phyloP scores from a whole-genome alignment of 1,284 basidiomycete genomes.

The Pholiota adiposa region DNA sequence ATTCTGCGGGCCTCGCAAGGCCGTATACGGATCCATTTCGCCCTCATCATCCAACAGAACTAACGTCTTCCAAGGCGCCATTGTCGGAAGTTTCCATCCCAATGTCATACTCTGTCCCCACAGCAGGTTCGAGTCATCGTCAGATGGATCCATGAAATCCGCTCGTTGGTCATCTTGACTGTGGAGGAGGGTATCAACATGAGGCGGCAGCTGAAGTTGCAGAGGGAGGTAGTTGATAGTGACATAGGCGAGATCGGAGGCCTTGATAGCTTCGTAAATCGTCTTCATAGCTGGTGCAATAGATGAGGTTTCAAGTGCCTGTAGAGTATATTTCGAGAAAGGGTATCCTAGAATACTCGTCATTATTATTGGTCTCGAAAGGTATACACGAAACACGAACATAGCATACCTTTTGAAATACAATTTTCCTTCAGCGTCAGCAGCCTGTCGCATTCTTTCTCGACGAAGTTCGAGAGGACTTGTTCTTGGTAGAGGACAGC shows the following conservation, averaged over 20 bases:
- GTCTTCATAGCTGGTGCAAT: slow-evolving; percentile 77
- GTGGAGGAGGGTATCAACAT: slow-evolving; percentile 70
- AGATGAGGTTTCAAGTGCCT: slow-evolving; percentile 69
- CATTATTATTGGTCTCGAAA: neutral
- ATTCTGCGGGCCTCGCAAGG: slow-evolving; percentile 61
- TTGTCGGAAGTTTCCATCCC: slow-evolving; percentile 71
- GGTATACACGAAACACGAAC: neutral
- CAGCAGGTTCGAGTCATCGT: slow-evolving; percentile 51
- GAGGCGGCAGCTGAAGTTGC: slow-evolving; percentile 82
- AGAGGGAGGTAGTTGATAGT: slow-evolving; percentile 77
- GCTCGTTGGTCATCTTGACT: slow-evolving; percentile 60
- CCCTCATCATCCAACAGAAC: slow-evolving; percentile 73
- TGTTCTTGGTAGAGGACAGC: slow-evolving; percentile 90
- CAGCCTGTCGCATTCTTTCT: slow-evolving; percentile 73
- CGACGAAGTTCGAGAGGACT: slow-evolving; percentile 82
- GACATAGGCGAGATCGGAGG: slow-evolving; percentile 72
- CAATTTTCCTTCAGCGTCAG: slow-evolving; percentile 72
- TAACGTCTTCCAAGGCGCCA: slow-evolving; percentile 94
- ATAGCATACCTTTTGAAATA: slow-evolving; percentile 55
- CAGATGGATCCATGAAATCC: slow-evolving; percentile 40
- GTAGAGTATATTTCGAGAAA: slow-evolving; percentile 56
- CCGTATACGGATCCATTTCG: slow-evolving; percentile 65
- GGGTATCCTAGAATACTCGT: slow-evolving; percentile 48
- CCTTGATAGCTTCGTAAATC: slow-evolving; percentile 77
- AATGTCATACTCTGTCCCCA: slow-evolving; percentile 74